These are phyloP conservation scores for Alternaria novae-zelandiae DNA, from an alignment of 2,329 filamentous ascomycete genomes.

Conservation along the genomic window DNA sequence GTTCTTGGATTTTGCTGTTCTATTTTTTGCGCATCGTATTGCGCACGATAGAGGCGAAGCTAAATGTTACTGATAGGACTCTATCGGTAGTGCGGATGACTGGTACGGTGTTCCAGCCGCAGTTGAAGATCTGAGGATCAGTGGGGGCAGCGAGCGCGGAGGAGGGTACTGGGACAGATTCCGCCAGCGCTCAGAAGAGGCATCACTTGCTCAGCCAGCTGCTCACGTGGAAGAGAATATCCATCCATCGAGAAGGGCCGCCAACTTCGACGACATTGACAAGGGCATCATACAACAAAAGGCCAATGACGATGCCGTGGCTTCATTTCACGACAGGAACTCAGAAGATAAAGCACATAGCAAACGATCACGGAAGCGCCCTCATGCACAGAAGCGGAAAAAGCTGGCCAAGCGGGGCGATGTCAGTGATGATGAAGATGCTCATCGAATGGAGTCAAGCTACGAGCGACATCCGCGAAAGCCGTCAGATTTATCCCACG, in stretches of 20 bases:
- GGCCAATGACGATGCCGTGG: background rate
- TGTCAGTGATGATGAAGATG: background rate
- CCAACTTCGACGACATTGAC: background rate
- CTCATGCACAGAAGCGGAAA: background rate
- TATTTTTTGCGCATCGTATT: background rate
- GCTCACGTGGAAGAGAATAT: background rate
- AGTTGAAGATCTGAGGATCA: background rate
- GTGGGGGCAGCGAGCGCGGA: background rate
- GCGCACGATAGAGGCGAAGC: background rate
- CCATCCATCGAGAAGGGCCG: background rate
- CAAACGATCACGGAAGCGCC: background rate
- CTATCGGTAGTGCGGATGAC: background rate
- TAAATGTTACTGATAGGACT: constrained; percentile 4
- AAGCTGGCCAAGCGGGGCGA: background rate
- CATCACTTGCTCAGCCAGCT: background rate
- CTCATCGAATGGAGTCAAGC: background rate
- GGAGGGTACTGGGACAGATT: background rate
- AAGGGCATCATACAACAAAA: background rate
- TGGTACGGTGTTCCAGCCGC: background rate
- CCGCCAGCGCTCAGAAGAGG: background rate
- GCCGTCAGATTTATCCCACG: background rate
- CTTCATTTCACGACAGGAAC: background rate
- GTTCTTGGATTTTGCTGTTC: background rate
- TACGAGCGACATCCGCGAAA: background rate
- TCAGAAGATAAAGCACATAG: background rate